Conservation (phyloP, 164 flowering plant genomes). For the Santalum album region DNA sequence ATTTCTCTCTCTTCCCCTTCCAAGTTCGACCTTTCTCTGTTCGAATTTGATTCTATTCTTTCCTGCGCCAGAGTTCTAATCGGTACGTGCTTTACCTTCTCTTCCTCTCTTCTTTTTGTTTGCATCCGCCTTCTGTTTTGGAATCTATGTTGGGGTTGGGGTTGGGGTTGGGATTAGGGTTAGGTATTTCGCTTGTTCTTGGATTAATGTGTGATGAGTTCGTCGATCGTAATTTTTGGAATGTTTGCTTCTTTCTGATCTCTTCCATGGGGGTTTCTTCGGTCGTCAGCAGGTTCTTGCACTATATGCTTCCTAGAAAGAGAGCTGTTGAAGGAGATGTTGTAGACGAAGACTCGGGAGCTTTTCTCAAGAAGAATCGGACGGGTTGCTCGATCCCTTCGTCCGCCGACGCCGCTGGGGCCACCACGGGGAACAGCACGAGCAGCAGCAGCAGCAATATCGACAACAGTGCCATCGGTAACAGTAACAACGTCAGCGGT, state of each 20-base stretch:
- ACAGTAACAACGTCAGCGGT: background rate
- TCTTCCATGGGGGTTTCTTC: constrained; percentile 19
- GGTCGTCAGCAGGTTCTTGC: constrained; percentile 40
- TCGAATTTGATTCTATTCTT: constrained; percentile 11
- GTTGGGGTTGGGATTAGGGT: constrained; percentile 8
- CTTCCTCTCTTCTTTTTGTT: background rate
- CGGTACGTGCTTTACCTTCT: constrained; percentile 17
- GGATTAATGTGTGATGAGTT: background rate
- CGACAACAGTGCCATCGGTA: background rate
- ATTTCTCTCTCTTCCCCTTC: background rate
- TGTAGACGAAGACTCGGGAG: constrained; percentile 15
- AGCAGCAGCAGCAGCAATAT: background rate
- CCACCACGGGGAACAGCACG: constrained; percentile 8
- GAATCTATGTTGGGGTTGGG: constrained; percentile 8
- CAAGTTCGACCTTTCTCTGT: background rate
- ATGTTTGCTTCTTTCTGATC: constrained; percentile 13
- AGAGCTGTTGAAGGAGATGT: constrained; percentile 31
- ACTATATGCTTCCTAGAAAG: constrained; percentile 60
- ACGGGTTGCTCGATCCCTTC: constrained; percentile 19
- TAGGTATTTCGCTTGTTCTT: constrained; percentile 3
- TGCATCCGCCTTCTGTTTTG: constrained; percentile 10
- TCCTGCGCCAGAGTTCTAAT: constrained; percentile 11
- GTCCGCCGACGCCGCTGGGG: background rate
- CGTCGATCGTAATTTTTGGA: constrained; percentile 1
- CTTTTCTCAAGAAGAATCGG: constrained; percentile 34